These are phyloP conservation scores for Microsporum canis DNA, from an alignment of 2,329 filamentous ascomycete genomes.

Conservation along the genomic window DNA sequence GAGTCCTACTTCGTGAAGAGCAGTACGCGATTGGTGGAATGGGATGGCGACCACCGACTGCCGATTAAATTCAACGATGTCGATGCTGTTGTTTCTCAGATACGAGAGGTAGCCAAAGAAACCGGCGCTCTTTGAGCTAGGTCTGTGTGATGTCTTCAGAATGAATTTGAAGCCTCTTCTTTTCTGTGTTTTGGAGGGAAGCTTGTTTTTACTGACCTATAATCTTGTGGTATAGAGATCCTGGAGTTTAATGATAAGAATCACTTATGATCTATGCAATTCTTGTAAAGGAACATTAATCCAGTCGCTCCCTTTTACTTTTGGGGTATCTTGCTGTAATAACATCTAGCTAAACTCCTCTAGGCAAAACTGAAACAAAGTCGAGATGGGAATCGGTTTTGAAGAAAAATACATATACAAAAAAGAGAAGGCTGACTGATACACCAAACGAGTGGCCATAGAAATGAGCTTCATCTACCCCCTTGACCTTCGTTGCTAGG, in stretches of 20 bases:
- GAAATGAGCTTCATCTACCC: background rate
- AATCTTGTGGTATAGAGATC: too few species aligned
- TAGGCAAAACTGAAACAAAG: too few species aligned
- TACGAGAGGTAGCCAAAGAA: constrained; percentile 6
- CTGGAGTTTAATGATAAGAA: too few species aligned
- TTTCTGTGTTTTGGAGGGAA: background rate
- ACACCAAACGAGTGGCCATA: background rate
- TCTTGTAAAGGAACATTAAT: too few species aligned
- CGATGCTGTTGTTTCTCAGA: constrained; percentile 32
- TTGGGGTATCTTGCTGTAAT: too few species aligned
- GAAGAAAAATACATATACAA: background rate
- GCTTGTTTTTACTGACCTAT: too few species aligned
- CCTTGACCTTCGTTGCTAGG: background rate
- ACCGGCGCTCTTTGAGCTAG: constrained; percentile 5
- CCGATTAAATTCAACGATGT: constrained; percentile 59
- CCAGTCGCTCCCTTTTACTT: too few species aligned
- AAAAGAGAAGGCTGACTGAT: background rate
- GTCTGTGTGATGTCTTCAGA: too few species aligned
- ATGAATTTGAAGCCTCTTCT: too few species aligned
- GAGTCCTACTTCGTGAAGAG: constrained; percentile 49
- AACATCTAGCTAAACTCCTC: too few species aligned
- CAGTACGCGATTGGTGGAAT: constrained; percentile 51
- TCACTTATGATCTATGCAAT: too few species aligned
- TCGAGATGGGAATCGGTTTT: background rate
- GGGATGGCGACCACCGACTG: constrained; percentile 61